Conservation (phyloP, 2,329 filamentous ascomycete genomes). For the Fusarium sp. region DNA sequence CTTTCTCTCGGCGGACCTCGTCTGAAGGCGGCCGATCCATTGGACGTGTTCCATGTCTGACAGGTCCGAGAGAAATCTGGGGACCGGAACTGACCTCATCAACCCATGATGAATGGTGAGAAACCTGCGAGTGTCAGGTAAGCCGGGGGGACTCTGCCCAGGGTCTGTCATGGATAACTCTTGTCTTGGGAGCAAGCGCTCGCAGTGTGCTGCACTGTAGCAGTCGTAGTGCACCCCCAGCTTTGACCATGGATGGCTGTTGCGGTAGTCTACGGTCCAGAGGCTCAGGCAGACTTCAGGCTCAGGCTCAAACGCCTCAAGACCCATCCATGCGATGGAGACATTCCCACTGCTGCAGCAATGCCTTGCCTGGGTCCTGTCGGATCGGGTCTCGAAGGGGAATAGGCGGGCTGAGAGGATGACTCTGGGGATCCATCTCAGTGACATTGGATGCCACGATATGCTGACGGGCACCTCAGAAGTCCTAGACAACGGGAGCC, state of each 20-base stretch:
- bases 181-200: slow-evolving; percentile 2
- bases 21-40: background rate
- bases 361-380: slow-evolving; percentile 8
- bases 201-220: slow-evolving; percentile 8
- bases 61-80: slow-evolving; percentile 21
- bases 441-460: slow-evolving; percentile 20
- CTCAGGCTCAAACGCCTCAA: slow-evolving; percentile 14
- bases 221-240: slow-evolving; percentile 6
- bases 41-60: slow-evolving; percentile 6
- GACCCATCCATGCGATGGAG: slow-evolving; percentile 15
- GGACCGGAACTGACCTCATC: slow-evolving; percentile 37
- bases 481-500: background rate
- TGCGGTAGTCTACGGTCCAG: slow-evolving; percentile 1
- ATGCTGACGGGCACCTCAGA: slow-evolving; percentile 5
- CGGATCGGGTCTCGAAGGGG: slow-evolving; percentile 9
- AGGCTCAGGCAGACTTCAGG: slow-evolving; percentile 35
- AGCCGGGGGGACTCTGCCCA: background rate
- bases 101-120: slow-evolving; percentile 20
- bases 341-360: slow-evolving; percentile 19
- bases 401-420: slow-evolving; percentile 2
- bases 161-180: background rate
- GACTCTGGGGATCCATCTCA: slow-evolving; percentile 17
- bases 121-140: slow-evolving; percentile 17
- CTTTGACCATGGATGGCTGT: slow-evolving; percentile 22
- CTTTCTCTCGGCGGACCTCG: background rate